These are phyloP conservation scores for Sporothrix dimorphospora DNA, from an alignment of 2,329 filamentous ascomycete species.

Conservation along the genomic window DNA sequence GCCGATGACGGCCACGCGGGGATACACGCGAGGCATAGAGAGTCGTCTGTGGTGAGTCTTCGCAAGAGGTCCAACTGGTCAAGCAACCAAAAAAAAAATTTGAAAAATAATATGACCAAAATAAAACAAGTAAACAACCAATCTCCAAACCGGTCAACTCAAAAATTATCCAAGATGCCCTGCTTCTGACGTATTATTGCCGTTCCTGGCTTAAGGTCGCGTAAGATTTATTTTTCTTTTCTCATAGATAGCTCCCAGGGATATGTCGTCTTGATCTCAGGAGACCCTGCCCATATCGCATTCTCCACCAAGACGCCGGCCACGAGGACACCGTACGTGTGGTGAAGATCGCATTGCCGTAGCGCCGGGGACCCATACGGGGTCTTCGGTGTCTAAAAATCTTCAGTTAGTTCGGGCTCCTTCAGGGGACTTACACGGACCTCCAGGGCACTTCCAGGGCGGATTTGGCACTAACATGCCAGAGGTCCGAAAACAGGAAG, in stretches of 20 bases:
- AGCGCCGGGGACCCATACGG: slow-evolving; percentile 5
- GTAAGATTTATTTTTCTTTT: not conserved
- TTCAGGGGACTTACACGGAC: not conserved
- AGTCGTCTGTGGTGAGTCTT: not conserved
- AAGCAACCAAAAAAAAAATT: no score
- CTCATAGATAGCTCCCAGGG: not conserved
- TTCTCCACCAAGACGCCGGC: not conserved
- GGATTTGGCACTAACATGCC: not conserved
- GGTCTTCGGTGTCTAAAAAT: slow-evolving; percentile 15
- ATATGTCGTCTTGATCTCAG: not conserved
- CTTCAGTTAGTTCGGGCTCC: not conserved
- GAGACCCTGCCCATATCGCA: not conserved
- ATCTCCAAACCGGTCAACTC: not conserved
- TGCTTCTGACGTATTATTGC: slow-evolving; percentile 5
- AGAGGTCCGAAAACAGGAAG: not conserved
- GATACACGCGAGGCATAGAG: not conserved
- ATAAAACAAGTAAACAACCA: not conserved
- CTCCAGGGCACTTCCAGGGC: not conserved
- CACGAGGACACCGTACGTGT: not conserved
- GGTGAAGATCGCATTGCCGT: not conserved
- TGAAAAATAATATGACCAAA: no score
- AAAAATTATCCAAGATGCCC: not conserved
- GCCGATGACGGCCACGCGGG: slow-evolving; percentile 29
- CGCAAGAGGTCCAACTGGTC: not conserved
- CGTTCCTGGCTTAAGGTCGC: not conserved